phyloP scores from a whole-genome alignment of 129 eudicot species.

The Gnaphalium uliginosum region DNA sequence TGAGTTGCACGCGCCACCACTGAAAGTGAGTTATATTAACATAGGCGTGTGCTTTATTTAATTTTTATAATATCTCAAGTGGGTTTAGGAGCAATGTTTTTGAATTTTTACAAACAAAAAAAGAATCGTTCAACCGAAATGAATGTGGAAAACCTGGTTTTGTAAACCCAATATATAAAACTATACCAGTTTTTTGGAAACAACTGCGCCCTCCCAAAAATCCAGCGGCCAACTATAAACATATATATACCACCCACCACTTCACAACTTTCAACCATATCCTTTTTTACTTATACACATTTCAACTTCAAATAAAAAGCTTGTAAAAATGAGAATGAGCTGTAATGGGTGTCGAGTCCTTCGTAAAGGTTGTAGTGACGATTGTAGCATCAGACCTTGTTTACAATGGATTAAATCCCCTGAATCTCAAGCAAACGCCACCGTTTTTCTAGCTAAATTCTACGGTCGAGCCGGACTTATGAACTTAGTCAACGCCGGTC shows the following conservation, averaged over 20 bases:
- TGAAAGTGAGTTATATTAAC: neutral
- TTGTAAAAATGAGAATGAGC: constrained; percentile 73
- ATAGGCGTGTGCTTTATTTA: neutral
- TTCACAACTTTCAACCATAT: constrained; percentile 6
- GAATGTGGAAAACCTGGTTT: constrained; percentile 73
- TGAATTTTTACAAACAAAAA: neutral
- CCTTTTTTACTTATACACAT: neutral
- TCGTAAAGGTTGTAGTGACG: constrained; percentile 75
- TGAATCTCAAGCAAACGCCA: constrained; percentile 84
- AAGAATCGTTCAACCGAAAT: constrained; percentile 39
- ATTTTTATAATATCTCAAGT: neutral
- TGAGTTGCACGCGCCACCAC: constrained; percentile 21
- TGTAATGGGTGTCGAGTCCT: constrained; percentile 91
- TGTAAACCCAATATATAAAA: neutral
- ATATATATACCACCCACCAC: neutral
- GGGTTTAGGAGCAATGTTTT: neutral
- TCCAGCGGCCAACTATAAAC: constrained; percentile 40
- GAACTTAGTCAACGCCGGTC: constrained; percentile 79
- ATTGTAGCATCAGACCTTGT: constrained; percentile 80
- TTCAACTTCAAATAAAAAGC: neutral
- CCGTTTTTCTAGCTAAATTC: constrained; percentile 83
- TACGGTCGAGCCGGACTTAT: constrained; percentile 96
- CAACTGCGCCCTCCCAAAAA: constrained; percentile 55
- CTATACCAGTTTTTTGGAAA: constrained; percentile 38
- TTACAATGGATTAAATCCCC: constrained; percentile 75